Base-by-base conservation (phyloP, 495 filamentous ascomycete species). In the Jackrogersella minutella region DNA sequence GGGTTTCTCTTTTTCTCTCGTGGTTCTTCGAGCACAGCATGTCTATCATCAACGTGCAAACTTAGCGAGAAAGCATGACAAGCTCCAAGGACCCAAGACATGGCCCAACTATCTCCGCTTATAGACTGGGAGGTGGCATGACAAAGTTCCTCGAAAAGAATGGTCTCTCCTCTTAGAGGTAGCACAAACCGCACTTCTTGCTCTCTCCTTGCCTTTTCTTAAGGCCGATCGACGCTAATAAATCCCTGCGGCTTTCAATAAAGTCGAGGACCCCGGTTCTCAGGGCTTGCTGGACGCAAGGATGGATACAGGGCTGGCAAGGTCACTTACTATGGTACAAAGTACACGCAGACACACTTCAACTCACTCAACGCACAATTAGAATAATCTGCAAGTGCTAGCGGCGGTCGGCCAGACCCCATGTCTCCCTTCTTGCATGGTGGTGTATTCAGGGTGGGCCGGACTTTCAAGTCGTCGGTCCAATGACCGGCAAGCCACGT, bases 241-340 rank as follows among this genome's bases (percentile, higher is more conserved):
- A 55, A 66, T 51, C 62, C 68, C 64, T 66, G 68, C 63, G 68
- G 68, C 66, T 64, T 70, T 70, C 68, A 70, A 70, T 70, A 70
- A 69, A 66, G 52, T 59, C 47, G 47, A 58, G 13, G 31, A 57
- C 62, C 67, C 67, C 53, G 37, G 62, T 47, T 49, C 24, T 43
- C 67, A 66, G 67, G 67, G 62, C 67, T 70, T 66, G 67, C 62
- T 63, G 8, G 63, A 43, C 40, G 52, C 68, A 66, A 61, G 68
- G 62, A 63, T 67, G 52, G 47, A 59, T 62, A 71, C 71, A 73
- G 64, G 71, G 71, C 71, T 71, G 68, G 68, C 69, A 72, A 59
- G 64, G 69, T 72, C 26, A 21, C 19, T 46, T 11, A 24, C 21
- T 19, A 6, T 46, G 62, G 62, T 62, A 61, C 54, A 47, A 31